Base-by-base conservation (phyloP, 352 stramenopile species). In the Lagenidium sp. region DNA sequence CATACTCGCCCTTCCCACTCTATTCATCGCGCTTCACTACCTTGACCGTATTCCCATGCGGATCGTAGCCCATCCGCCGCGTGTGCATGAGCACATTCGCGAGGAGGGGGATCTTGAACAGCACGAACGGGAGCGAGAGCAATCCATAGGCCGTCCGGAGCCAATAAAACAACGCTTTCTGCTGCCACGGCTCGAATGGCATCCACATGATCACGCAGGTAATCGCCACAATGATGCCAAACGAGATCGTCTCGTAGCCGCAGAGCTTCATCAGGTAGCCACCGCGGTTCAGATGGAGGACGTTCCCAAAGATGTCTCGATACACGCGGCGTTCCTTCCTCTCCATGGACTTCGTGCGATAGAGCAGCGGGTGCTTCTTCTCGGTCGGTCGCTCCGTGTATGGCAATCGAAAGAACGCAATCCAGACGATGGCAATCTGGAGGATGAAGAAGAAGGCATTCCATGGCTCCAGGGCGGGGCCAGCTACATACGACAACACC, bases 201-300 rank as follows among this genome's bases (percentile, higher is more conserved):
- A 84, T 30, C 60, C 63, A 82, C 6, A 92, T 51, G 23, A 88
- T 79, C 13, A 70, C 49, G 28, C 68, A 52, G 0, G 76, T 62
- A 2, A 92, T 50, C 28, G 57, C 57, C 44, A 92, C 68, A 24
- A 87, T 85, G 30, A 91, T 43, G 6, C 63, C 67, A 51, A 94
- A 88, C 10, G 75, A 80, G 5, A 85, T 62, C 0, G 82, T 94
- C 57, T 92, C 80, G 63, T 94, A 92, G 8, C 80, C 74, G 26
- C 74, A 88, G 7, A 92, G 70, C 47, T 89, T 92, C 70, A 90
- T 90, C 23, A 94, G 46, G 41, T 94, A 92, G 4, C 82, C 82
- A 2, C 82, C 82, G 28, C 77, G 79, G 43, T 89, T 62, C 28
- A 90, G 51, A 42, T 90, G 77, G 0, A 94, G 55, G 30, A 73